Evolutionary conservation across 495 filamentous ascomycete genomes (phyloP).

Genomic region (Rostrohypoxylon terebratum): DNA sequence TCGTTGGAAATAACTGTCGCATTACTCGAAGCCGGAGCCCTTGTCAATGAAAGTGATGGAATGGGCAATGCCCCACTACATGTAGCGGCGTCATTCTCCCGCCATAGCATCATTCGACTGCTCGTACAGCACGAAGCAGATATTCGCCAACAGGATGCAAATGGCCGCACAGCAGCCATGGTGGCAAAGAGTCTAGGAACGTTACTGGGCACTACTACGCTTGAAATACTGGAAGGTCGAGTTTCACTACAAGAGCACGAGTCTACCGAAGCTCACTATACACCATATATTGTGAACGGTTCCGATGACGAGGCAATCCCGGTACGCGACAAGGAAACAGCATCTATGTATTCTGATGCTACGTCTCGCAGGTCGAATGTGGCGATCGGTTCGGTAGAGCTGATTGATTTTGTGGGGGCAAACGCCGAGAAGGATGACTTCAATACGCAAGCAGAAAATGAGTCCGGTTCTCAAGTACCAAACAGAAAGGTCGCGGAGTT

Average conservation of each 20-base stretch:
- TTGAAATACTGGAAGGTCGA: not conserved
- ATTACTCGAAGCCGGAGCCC: conserved; percentile 26
- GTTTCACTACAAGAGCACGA: not conserved
- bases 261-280: not conserved
- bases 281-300: not conserved
- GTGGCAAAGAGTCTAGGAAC: not conserved
- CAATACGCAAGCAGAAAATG: not conserved
- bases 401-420: not conserved
- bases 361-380: not conserved
- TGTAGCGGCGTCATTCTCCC: conserved; percentile 16
- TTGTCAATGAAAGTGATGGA: conserved; percentile 10
- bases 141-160: not conserved
- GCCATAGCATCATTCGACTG: conserved; percentile 24
- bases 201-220: not conserved
- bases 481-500: not conserved
- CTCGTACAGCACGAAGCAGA: conserved; percentile 16
- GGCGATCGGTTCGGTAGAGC: not conserved
- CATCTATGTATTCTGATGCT: not conserved
- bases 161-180: not conserved
- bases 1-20: conserved; percentile 19
- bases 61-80: conserved; percentile 15
- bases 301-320: not conserved
- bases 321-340: not conserved
- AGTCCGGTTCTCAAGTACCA: not conserved
- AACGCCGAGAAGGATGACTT: not conserved